Conservation (phyloP, 2,329 filamentous ascomycete genomes). For the Corynespora cassiicola region DNA sequence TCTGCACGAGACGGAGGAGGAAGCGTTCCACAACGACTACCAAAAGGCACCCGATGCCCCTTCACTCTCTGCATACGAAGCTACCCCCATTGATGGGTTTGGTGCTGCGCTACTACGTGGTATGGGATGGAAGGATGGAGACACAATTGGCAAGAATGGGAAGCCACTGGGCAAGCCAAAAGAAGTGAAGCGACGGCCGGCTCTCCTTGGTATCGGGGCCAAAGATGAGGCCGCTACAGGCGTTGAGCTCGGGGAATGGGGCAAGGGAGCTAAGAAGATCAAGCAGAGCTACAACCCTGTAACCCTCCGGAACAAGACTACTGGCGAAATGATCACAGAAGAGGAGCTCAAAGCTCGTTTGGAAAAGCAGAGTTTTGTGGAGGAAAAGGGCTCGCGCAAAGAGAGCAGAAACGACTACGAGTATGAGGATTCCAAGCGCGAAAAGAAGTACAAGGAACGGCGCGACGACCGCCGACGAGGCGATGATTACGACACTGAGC, state of each 20-base stretch:
- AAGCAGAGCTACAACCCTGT: conserved; percentile 67
- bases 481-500: conserved; percentile 22
- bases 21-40: conserved; percentile 74
- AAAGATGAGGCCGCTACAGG: conserved; percentile 71
- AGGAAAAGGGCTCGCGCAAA: conserved; percentile 43
- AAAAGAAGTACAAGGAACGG: no score
- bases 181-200: conserved; percentile 73
- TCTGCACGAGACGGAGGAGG: conserved; percentile 59
- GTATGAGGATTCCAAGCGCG: no score
- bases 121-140: conserved; percentile 89
- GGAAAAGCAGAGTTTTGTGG: conserved; percentile 55
- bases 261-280: conserved; percentile 52
- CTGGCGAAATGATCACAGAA: conserved; percentile 68
- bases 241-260: conserved; percentile 79
- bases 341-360: conserved; percentile 63
- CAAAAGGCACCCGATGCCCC: conserved; percentile 75
- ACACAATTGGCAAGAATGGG: conserved; percentile 61
- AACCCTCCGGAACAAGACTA: conserved; percentile 65
- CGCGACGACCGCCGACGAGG: no score
- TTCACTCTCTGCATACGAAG: conserved; percentile 82
- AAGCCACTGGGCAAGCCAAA: conserved; percentile 60
- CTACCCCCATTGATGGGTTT: conserved; percentile 92
- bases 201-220: conserved; percentile 86
- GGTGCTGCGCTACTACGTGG: conserved; percentile 87
- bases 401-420: conserved; percentile 18